A percentile compares a stretch with the other conserved stretches of the same genome.
Conservation (phyloP, 1,284 basidiomycete genomes). For the Fomitopsis palustris region DNA sequence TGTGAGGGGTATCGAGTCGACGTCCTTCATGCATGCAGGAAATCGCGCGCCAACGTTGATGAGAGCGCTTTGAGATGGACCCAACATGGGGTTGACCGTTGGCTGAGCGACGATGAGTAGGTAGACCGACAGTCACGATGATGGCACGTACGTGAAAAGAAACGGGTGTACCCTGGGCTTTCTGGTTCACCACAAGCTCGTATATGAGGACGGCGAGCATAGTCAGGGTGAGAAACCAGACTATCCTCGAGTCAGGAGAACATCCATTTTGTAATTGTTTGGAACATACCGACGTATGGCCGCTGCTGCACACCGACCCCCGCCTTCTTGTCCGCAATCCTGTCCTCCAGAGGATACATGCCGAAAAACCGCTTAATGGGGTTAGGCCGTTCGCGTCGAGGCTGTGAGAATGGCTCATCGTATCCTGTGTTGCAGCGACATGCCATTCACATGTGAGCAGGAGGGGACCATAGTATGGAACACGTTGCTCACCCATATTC, state of each 20-base stretch:
- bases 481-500: slow-evolving; percentile 14
- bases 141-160: slow-evolving; percentile 64
- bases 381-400: slow-evolving; percentile 16
- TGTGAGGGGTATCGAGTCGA: slow-evolving; percentile 57
- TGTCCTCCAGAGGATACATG: slow-evolving; percentile 69
- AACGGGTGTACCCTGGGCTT: slow-evolving; percentile 73
- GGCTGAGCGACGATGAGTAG: slow-evolving; percentile 22
- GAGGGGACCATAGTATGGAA: neutral
- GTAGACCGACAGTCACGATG: neutral
- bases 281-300: slow-evolving; percentile 55
- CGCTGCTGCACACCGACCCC: slow-evolving; percentile 81
- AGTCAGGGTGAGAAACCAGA: slow-evolving; percentile 55
- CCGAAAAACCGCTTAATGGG: slow-evolving; percentile 20
- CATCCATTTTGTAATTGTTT: neutral
- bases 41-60: slow-evolving; percentile 93
- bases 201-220: slow-evolving; percentile 79
- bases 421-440: slow-evolving; percentile 13
- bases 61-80: slow-evolving; percentile 81
- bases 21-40: slow-evolving; percentile 82
- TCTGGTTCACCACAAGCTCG: slow-evolving; percentile 73
- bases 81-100: slow-evolving; percentile 86
- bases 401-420: slow-evolving; percentile 16
- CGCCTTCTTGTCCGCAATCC: slow-evolving; percentile 81
- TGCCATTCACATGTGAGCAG: neutral
- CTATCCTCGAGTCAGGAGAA: slow-evolving; percentile 31